phyloP scores from a whole-genome alignment of 2,329 filamentous ascomycete genomes.

The Pestalotiopsis sp. region DNA sequence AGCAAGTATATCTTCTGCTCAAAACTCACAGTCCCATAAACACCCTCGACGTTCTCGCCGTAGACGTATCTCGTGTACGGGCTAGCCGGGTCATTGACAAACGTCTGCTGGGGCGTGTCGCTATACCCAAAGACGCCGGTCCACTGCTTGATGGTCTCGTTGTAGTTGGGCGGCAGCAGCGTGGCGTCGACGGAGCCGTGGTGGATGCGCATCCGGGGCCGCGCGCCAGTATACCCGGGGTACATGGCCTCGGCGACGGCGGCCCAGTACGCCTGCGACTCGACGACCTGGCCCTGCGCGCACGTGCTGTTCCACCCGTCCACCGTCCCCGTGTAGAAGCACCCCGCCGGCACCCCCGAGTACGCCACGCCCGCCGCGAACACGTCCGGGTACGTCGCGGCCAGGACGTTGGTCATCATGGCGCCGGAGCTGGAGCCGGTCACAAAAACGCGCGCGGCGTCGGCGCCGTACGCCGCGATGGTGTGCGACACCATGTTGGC shows the following conservation, averaged over 20 bases:
- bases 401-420: constrained; percentile 52
- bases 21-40: constrained; percentile 10
- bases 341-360: constrained; percentile 45
- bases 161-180: constrained; percentile 25
- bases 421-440: constrained; percentile 50
- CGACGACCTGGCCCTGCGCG: constrained; percentile 44
- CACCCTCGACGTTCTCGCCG: constrained; percentile 18
- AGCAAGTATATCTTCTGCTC: background rate
- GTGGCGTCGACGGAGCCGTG: constrained; percentile 32
- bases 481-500: constrained; percentile 61
- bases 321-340: constrained; percentile 43
- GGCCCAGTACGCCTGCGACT: constrained; percentile 49
- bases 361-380: constrained; percentile 47
- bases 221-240: constrained; percentile 29
- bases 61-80: constrained; percentile 18
- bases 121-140: constrained; percentile 36
- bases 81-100: constrained; percentile 14
- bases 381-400: constrained; percentile 47
- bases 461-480: constrained; percentile 50
- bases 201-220: constrained; percentile 31
- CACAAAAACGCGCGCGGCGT: constrained; percentile 54
- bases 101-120: constrained; percentile 6
- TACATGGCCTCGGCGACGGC: constrained; percentile 45
- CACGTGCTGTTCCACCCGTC: constrained; percentile 54
- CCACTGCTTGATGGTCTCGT: constrained; percentile 36